Conservation (phyloP, 495 filamentous ascomycete genomes). For the Penicillium egyptiacum region DNA sequence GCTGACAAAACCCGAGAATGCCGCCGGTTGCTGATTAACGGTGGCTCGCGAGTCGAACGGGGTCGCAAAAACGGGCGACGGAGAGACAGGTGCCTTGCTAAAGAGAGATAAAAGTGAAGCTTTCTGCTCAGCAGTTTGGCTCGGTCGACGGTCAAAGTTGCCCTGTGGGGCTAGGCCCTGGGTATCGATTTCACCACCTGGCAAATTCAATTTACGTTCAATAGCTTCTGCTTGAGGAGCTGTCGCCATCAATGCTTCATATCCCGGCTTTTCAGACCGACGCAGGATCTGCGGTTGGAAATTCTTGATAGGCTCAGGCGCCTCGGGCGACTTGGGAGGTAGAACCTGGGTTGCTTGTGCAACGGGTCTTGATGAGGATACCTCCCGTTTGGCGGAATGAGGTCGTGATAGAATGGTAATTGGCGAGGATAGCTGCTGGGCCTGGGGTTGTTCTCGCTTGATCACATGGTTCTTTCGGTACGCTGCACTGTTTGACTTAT, state of each 20-base stretch:
- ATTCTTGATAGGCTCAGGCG: conserved; percentile 40
- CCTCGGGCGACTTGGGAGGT: conserved; percentile 21
- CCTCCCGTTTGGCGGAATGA: conserved; percentile 37
- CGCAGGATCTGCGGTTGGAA: conserved; percentile 64
- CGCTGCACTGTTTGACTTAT: conserved; percentile 22
- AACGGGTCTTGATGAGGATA: conserved; percentile 17
- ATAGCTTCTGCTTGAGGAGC: conserved; percentile 7
- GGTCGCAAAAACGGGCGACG: conserved; percentile 20
- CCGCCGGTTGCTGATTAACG: conserved; percentile 19
- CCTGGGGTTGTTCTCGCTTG: conserved; percentile 20
- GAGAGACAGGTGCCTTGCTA: conserved; percentile 51
- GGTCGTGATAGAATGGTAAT: conserved; percentile 49
- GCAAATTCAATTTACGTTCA: conserved; percentile 21
- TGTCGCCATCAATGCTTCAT: conserved; percentile 22
- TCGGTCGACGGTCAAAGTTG: conserved; percentile 43
- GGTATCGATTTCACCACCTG: conserved; percentile 5
- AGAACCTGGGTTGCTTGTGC: conserved; percentile 20
- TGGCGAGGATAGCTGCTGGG: conserved; percentile 35
- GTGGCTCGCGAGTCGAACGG: conserved; percentile 29
- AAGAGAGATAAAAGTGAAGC: conserved; percentile 71
- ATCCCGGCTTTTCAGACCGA: conserved; percentile 45
- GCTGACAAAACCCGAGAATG: conserved; percentile 40
- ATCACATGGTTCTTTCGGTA: conserved; percentile 25
- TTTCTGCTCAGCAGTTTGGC: conserved; percentile 60
- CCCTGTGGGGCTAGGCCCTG: conserved; percentile 13